Base-by-base conservation (phyloP, 805 yeast species). In the Kurtzmaniella cleridarum region DNA sequence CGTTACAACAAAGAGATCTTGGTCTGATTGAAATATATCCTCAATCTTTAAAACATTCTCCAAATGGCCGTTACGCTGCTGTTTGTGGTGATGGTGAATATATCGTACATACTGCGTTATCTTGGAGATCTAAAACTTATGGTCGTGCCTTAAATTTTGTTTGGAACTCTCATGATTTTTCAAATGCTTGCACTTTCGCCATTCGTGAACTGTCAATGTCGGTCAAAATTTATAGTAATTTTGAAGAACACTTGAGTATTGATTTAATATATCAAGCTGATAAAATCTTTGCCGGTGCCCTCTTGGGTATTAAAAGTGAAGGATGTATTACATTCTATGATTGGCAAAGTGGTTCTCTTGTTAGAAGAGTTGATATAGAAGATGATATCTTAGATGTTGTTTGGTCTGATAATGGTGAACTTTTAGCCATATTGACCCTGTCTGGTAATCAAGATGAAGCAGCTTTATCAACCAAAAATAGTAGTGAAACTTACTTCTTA, bases 81-180 rank as follows among this genome's bases (percentile, higher is more conserved):
- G 96, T 93, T 36, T 84, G 91, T 34, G 99, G 99, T 57, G 98
- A 93, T 65, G 97, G 96, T 43, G 99, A 93, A 64, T 91, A 88
- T 60, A 87, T 91, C 51, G 83, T 93, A 39, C 93, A 91, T 66
- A 90, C 98, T 2, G 91, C 98, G 1, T 75, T 93, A 53, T 98
- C 98, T 1, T 93, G 98, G 98, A 80, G 98, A 69, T 89, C 91
- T 55, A 93, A 89, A 67, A 74, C 89, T 36, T 93, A 85, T 62
- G 98, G 98, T 46, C 75, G 78, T 41, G 96, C 95, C 15, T 66
- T 79, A 40, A 97, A 89, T 55, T 88, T 95, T 59, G 95, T 79
- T 32, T 93, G 99, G 99, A 89, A 95, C 44, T 80, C 84, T 38
- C 97, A 91, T 62, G 73, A 69, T 42, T 51, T 54, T 35, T 79